Conservation (phyloP, 2,329 filamentous ascomycete species). For the Hirsutella rhossiliensis region DNA sequence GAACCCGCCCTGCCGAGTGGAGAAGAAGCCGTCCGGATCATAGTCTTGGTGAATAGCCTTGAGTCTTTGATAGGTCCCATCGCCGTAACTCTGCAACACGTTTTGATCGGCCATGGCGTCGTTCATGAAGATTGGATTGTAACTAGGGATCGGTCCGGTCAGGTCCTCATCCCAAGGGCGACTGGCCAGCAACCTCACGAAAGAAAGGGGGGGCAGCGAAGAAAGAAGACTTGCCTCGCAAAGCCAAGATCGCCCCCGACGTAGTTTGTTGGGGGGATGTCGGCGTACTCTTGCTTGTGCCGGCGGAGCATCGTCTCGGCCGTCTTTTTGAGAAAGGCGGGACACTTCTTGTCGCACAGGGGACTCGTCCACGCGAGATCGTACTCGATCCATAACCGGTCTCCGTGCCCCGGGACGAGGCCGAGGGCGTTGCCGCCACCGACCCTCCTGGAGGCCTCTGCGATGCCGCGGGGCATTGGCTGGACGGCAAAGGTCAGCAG, state of each 20-base stretch:
- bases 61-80: slow-evolving; percentile 4
- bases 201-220: too few species aligned
- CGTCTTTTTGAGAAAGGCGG: slow-evolving; percentile 2
- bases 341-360: slow-evolving; percentile 8
- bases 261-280: slow-evolving; percentile 10
- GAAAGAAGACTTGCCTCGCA: slow-evolving; percentile 4
- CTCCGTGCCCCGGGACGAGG: slow-evolving; percentile 11
- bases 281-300: slow-evolving; percentile 6
- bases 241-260: slow-evolving; percentile 7
- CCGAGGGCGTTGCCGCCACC: slow-evolving; percentile 13
- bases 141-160: slow-evolving; percentile 2
- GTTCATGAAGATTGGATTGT: slow-evolving; percentile 13
- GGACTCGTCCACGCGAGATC: slow-evolving; percentile 12
- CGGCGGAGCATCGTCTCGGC: slow-evolving; percentile 5
- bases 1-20: slow-evolving; percentile 4
- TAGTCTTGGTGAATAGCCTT: slow-evolving; percentile 5
- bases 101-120: slow-evolving; percentile 8
- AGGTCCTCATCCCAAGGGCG: too few species aligned
- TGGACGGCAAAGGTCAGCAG: slow-evolving; percentile 8
- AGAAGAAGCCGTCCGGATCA: slow-evolving; percentile 6
- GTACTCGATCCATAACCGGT: slow-evolving; percentile 19
- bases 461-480: slow-evolving; percentile 8
- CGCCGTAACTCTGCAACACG: slow-evolving; percentile 9
- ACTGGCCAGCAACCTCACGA: not conserved
- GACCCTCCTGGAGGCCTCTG: slow-evolving; percentile 4